phyloP scores from a whole-genome alignment of 1,284 basidiomycete genomes.

The Macrocybe sp. region DNA sequence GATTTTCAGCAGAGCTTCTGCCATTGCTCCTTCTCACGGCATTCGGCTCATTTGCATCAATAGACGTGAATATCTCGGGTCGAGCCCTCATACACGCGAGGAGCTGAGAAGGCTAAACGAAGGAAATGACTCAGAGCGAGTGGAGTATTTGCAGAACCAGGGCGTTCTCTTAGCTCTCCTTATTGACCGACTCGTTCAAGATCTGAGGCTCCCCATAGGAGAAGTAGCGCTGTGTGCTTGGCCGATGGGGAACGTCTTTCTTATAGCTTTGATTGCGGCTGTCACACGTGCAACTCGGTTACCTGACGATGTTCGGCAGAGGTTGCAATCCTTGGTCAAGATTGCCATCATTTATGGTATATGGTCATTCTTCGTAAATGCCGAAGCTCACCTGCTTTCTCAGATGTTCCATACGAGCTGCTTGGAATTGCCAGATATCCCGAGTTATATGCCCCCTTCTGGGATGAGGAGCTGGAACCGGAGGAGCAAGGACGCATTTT shows the following conservation, averaged over 20 bases:
- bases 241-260: constrained; percentile 5
- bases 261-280: constrained; percentile 2
- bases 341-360: too few relatives aligned
- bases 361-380: too few relatives aligned
- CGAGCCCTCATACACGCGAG: constrained; percentile 15
- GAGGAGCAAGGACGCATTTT: constrained; percentile 13
- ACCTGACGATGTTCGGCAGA: too few relatives aligned
- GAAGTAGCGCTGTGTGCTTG: constrained; percentile 4
- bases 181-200: constrained; percentile 14
- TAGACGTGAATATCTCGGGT: constrained; percentile 19
- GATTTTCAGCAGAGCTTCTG: constrained; percentile 15
- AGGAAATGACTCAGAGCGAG: constrained; percentile 11
- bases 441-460: constrained; percentile 12
- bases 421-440: not conserved
- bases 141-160: constrained; percentile 11
- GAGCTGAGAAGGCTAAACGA: constrained; percentile 11
- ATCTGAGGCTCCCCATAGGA: constrained; percentile 6
- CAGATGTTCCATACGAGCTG: too few relatives aligned
- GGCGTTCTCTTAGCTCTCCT: constrained; percentile 15
- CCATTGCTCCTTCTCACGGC: constrained; percentile 9
- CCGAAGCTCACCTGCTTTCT: too few relatives aligned
- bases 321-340: too few relatives aligned
- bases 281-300: not conserved
- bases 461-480: constrained; percentile 7
- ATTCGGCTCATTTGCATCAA: constrained; percentile 19